Base-by-base conservation (phyloP, 2,329 filamentous ascomycete species). In the Hirsutella rhossiliensis region DNA sequence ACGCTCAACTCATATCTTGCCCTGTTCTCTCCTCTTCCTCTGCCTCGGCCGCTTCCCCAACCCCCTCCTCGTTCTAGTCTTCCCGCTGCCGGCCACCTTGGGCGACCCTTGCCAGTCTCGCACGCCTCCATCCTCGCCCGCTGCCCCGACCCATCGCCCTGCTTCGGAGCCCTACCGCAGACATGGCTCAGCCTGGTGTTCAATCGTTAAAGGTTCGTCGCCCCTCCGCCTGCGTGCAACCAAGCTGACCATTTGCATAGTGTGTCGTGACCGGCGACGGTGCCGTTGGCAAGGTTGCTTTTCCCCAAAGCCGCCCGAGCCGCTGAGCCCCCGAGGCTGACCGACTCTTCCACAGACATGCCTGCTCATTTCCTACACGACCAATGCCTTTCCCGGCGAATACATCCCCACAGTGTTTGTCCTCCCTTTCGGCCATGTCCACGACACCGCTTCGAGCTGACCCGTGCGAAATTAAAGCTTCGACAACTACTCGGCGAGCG, bases 191-290 rank as follows among this genome's bases (percentile, higher is more conserved):
- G 64, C 83, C 81, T 51, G 84, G 84, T 60, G 89, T 87, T 60
- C 86, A 92, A 71, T 92, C 86, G 54, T 71, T 94, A 61, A 94
- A 94, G 84, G 87, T 89, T 69, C 52, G 71, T 62, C 38, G 42
- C 20, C 19, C 39, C 41, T 47, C 43, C 44, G 34, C 23, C n/a
- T n/a, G 31, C 11, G 13, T 13, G 32, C 18, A 8, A 12, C 39
- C 19, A 11, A 18, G 50, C 56, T 60, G 53, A 58, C 57, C 52
- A 32, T 46, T 45, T 47, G 46, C 59, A 48, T 56, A 96, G 88
- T 98, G 92, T 67, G 92, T 98, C 63, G 92, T 98, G 62, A 97
- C 92, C 51, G 92, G 92, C 71, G 92, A 98, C 67, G 92, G 92
- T 86, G 92, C 92, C 63, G 92, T 98, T 58, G 92, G 92, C 68